A percentile compares a stretch with the other conserved stretches of the same genome.
Conservation (phyloP, 257 asterid species). For the Plantago major region DNA sequence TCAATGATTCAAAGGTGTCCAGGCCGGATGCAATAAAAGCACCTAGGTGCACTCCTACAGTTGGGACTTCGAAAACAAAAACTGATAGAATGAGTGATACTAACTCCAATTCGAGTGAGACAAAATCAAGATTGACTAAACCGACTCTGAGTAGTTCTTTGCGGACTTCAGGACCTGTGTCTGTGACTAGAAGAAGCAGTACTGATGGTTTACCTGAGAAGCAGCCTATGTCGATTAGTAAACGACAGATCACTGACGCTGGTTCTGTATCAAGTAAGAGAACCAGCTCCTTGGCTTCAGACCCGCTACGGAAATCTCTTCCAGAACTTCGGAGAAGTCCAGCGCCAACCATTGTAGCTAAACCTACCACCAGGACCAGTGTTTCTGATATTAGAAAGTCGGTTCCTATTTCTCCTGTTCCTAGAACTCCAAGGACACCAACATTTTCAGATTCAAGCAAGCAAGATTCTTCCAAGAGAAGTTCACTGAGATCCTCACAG, state of each 20-base stretch:
- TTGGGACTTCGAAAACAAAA: slow-evolving; percentile 36
- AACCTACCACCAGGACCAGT: slow-evolving; percentile 40
- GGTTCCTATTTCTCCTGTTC: slow-evolving; percentile 56
- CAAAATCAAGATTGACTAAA: slow-evolving; percentile 45
- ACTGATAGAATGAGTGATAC: slow-evolving; percentile 32
- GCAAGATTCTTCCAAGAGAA: slow-evolving; percentile 42
- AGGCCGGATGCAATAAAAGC: slow-evolving; percentile 33
- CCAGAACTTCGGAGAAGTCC: slow-evolving; percentile 64
- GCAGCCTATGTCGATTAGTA: slow-evolving; percentile 43
- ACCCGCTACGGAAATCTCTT: slow-evolving; percentile 67
- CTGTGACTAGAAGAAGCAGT: slow-evolving; percentile 74
- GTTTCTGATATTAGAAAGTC: slow-evolving; percentile 50
- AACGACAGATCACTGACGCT: slow-evolving; percentile 32
- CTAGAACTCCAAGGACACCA: slow-evolving; percentile 62
- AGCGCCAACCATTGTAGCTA: slow-evolving; percentile 41
- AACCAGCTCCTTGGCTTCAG: slow-evolving; percentile 48
- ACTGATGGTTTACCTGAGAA: slow-evolving; percentile 77
- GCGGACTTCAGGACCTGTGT: slow-evolving; percentile 47
- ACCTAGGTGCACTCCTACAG: slow-evolving; percentile 25
- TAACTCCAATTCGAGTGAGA: slow-evolving; percentile 26
- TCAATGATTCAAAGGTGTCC: slow-evolving; percentile 23
- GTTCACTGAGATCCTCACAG: slow-evolving; percentile 46
- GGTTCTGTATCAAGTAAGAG: slow-evolving; percentile 37
- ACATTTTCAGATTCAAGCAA: slow-evolving; percentile 56
- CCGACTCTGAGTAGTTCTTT: slow-evolving; percentile 68